Evolutionary conservation across 495 filamentous ascomycete genomes (phyloP).

Genomic region (Sphaerosporella brunnea): DNA sequence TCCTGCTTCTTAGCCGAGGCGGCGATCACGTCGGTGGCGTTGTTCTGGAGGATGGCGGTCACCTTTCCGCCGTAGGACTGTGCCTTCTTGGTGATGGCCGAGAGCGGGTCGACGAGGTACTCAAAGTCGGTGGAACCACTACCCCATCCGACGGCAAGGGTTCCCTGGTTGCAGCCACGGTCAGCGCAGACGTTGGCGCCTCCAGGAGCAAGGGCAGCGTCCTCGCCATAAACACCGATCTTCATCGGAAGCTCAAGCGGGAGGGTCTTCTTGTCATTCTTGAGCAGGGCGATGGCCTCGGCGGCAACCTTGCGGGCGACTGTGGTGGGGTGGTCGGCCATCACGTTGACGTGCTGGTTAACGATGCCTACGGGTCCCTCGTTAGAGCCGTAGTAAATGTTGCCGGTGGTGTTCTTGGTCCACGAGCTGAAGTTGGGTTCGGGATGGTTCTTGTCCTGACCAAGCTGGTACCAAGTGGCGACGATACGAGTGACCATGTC

Average conservation of each 20-base stretch:
- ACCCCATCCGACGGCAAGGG: slow-evolving; percentile 35
- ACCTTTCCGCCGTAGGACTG: slow-evolving; percentile 21
- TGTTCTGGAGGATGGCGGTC: slow-evolving; percentile 37
- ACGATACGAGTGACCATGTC: slow-evolving; percentile 52
- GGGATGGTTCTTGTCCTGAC: slow-evolving; percentile 51
- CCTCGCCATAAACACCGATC: slow-evolving; percentile 68
- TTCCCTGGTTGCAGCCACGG: slow-evolving; percentile 42
- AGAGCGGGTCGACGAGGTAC: slow-evolving; percentile 40
- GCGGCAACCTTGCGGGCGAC: slow-evolving; percentile 59
- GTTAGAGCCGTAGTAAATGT: slow-evolving; percentile 34
- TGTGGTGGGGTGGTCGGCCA: slow-evolving; percentile 47
- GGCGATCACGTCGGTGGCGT: slow-evolving; percentile 32
- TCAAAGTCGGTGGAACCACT: slow-evolving; percentile 34
- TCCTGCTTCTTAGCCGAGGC: slow-evolving; percentile 37
- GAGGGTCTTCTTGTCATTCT: slow-evolving; percentile 57
- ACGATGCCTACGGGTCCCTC: slow-evolving; percentile 16
- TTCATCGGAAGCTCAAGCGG: slow-evolving; percentile 61
- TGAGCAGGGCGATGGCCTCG: slow-evolving; percentile 69
- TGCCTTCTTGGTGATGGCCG: slow-evolving; percentile 35
- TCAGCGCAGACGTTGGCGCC: slow-evolving; percentile 37
- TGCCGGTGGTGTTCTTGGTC: slow-evolving; percentile 31
- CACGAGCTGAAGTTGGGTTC: slow-evolving; percentile 51
- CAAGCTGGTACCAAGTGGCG: slow-evolving; percentile 61
- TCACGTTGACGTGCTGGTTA: slow-evolving; percentile 59
- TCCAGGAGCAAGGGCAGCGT: slow-evolving; percentile 46